Conservation (phyloP, 169 alveolate genomes). For the Cryptosporidium viatorum region DNA sequence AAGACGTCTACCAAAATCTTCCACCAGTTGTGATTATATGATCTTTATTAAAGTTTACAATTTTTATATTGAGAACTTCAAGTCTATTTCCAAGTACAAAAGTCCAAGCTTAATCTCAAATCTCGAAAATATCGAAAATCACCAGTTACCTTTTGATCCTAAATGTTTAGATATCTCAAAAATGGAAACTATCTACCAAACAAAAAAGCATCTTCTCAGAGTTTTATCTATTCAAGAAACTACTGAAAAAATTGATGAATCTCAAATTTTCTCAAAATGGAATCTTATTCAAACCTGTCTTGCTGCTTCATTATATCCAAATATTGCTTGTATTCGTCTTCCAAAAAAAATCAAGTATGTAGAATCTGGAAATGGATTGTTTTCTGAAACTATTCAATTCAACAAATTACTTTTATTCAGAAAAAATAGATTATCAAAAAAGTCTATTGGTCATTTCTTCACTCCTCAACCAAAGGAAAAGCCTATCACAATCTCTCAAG, state of each 20-base stretch:
- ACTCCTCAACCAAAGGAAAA: constrained; percentile 16
- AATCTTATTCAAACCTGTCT: constrained; percentile 39
- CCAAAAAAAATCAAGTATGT: constrained; percentile 62
- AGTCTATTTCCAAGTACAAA: background rate
- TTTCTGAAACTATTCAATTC: constrained; percentile 45
- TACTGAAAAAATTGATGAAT: constrained; percentile 9
- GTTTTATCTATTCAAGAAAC: constrained; percentile 10
- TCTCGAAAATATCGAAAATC: constrained; percentile 7
- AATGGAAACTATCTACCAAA: constrained; percentile 60
- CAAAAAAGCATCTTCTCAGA: constrained; percentile 29
- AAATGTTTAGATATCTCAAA: constrained; percentile 32
- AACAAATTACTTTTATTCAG: constrained; percentile 24
- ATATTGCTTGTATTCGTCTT: constrained; percentile 46
- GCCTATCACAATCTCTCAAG: constrained; percentile 9
- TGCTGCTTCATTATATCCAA: constrained; percentile 63
- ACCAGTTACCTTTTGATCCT: constrained; percentile 50
- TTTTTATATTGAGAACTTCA: constrained; percentile 5
- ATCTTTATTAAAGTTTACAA: constrained; percentile 44
- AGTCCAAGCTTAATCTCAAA: background rate
- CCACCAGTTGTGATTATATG: constrained; percentile 60
- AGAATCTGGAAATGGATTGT: constrained; percentile 34
- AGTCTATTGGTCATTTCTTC: constrained; percentile 24
- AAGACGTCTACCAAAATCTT: constrained; percentile 3
- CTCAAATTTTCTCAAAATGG: constrained; percentile 45
- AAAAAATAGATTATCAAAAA: constrained; percentile 26